Base-by-base conservation (phyloP, 2,329 filamentous ascomycete genomes). In the Cercospora nicotianae region DNA sequence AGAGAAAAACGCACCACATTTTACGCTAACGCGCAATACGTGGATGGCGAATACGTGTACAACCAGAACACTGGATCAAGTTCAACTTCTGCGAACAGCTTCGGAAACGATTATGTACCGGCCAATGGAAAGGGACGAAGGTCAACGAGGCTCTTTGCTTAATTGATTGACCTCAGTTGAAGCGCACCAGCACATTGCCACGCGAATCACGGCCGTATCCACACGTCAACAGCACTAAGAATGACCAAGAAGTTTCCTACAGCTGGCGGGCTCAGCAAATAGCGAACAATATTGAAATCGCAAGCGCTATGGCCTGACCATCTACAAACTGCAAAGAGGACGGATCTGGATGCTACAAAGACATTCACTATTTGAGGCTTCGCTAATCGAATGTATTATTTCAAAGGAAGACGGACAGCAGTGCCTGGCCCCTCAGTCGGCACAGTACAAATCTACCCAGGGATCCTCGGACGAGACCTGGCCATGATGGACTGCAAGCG, bases 1-100 rank as follows among this genome's bases (percentile, higher is more conserved):
- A 91, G 93, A 79, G 93, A 94, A 76, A 92, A 94, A 75, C 92
- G 94, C 79, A 94, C 90, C 64, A 95, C 92, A 69, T 97, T 96
- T 80, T 89, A 91, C 77, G 93, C 91, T 77, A 93, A 92, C 76
- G 94, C 93, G 31, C 87, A 92, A 79, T 98, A 98, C 81, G 91
- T 97, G 72, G 92, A 98, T 79, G 95, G 94, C 81, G 94, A 97
- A 83, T 97, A 97, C 83, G 85, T 97, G 79, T 96, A 93, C 85
- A 79, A 79, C 61, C 62, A 70, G 28, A 76, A 77, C 18, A 69
- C 74, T 0, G 70, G 65, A 20, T 72, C 72, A 51, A 65, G 70
- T n/a, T 68, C 71, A 31, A 64, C 60, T 26, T 72, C 71, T 2
- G 62, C 60, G 12, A 67, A 63, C 45, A 73, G 69, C 58, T 70